Conservation (phyloP, 169 alveolate species). For the Eimeria nieschulzi region DNA sequence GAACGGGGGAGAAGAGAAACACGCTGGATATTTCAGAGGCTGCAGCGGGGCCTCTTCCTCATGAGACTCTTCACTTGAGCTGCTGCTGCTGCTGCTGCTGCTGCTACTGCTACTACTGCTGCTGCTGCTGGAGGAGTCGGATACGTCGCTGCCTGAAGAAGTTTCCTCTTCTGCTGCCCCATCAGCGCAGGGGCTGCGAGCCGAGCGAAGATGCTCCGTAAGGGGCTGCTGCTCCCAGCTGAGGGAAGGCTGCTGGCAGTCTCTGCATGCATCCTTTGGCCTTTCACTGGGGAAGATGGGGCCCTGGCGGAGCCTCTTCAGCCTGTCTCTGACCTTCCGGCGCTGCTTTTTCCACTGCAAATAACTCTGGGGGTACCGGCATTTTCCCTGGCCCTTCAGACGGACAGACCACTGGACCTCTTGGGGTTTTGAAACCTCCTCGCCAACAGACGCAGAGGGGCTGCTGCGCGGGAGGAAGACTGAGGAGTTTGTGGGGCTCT, state of each 20-base stretch:
- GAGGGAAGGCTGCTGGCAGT: slow-evolving; percentile 26
- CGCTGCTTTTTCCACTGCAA: slow-evolving; percentile 33
- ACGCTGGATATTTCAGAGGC: neutral
- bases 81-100: neutral
- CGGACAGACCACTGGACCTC: slow-evolving; percentile 19
- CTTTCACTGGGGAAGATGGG: slow-evolving; percentile 33
- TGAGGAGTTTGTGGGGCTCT: neutral
- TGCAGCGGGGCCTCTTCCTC: neutral
- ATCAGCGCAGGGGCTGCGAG: slow-evolving; percentile 23
- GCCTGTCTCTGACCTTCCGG: slow-evolving; percentile 16
- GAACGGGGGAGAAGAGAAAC: slow-evolving; percentile 3
- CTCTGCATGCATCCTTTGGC: slow-evolving; percentile 31
- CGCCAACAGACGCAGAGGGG: neutral
- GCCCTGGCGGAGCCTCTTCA: slow-evolving; percentile 30
- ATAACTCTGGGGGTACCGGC: slow-evolving; percentile 20
- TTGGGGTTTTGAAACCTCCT: neutral
- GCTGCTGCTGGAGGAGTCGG: slow-evolving; percentile 17
- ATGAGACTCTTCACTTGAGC: neutral
- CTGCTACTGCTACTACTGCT: slow-evolving; percentile 1
- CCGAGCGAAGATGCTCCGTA: slow-evolving; percentile 39
- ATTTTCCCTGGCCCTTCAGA: slow-evolving; percentile 44
- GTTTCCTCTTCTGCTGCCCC: slow-evolving; percentile 9
- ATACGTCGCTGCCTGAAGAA: slow-evolving; percentile 31
- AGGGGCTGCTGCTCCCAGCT: slow-evolving; percentile 50
- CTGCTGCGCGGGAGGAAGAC: neutral